phyloP scores from a whole-genome alignment of 257 asterid genomes.

The Jaltomata sinuosa region DNA sequence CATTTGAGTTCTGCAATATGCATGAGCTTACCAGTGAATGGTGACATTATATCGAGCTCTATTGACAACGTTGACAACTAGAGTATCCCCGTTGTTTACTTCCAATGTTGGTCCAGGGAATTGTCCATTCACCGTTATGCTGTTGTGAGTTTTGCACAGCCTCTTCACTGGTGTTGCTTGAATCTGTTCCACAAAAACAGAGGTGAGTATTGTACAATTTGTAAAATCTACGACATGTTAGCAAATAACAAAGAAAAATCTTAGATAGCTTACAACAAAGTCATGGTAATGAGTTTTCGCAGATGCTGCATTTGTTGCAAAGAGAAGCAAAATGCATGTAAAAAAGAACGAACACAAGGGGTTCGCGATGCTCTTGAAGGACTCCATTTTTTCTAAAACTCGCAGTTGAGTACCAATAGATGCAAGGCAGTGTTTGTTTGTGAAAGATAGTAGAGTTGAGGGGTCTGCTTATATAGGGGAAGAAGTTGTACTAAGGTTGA shows the following conservation, averaged over 20 bases:
- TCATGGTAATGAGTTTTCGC: too few species aligned
- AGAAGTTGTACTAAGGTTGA: slow-evolving; percentile 18
- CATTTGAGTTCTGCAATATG: too few species aligned
- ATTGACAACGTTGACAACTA: slow-evolving; percentile 56
- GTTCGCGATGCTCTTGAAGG: background rate
- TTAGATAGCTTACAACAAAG: too few species aligned
- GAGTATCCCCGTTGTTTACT: slow-evolving; percentile 68
- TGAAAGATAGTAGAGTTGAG: slow-evolving; percentile 17
- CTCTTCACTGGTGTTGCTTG: too few species aligned
- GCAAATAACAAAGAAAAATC: too few species aligned
- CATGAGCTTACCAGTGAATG: slow-evolving; percentile 54
- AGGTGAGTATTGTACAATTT: too few species aligned
- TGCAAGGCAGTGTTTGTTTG: slow-evolving; percentile 2
- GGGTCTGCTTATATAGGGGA: slow-evolving; percentile 26
- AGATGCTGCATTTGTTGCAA: too few species aligned
- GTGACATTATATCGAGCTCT: slow-evolving; percentile 67
- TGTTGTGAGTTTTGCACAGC: slow-evolving; percentile 16
- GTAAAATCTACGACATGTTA: too few species aligned
- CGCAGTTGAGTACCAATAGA: background rate
- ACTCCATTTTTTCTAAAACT: slow-evolving; percentile 14
- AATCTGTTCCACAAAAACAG: too few species aligned
- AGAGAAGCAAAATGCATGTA: too few species aligned
- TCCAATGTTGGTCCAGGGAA: slow-evolving; percentile 57
- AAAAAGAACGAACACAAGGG: too few species aligned
- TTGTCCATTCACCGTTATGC: slow-evolving; percentile 64